Conservation (phyloP, 2,329 filamentous ascomycete genomes). For the Fonsecaea pedrosoi region DNA sequence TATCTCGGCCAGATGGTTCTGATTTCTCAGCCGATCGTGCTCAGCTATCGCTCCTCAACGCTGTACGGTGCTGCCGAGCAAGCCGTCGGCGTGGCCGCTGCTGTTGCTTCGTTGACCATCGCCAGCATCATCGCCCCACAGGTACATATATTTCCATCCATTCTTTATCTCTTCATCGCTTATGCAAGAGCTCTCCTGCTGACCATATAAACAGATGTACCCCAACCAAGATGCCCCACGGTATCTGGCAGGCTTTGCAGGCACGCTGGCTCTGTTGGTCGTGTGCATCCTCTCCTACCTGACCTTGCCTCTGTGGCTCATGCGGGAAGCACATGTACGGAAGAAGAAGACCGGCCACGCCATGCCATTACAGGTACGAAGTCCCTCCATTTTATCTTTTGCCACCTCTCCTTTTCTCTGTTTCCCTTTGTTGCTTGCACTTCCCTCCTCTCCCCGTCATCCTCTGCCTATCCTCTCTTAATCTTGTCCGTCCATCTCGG, state of each 20-base stretch:
- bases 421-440: no score
- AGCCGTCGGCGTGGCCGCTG: constrained; percentile 37
- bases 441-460: not conserved
- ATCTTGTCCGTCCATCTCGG: no score
- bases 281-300: constrained; percentile 25
- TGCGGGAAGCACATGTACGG: constrained; percentile 23
- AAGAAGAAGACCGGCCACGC: constrained; percentile 33
- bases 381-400: no score
- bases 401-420: no score
- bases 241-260: constrained; percentile 31
- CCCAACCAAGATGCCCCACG: constrained; percentile 21
- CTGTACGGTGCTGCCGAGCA: constrained; percentile 39
- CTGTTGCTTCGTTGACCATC: constrained; percentile 36
- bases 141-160: not conserved
- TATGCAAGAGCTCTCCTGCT: not conserved
- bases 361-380: constrained; percentile 4
- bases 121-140: constrained; percentile 36
- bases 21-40: constrained; percentile 31
- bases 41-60: constrained; percentile 28
- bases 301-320: constrained; percentile 29
- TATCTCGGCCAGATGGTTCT: constrained; percentile 36
- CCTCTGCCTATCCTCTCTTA: not conserved
- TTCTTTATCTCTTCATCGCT: not conserved
- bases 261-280: constrained; percentile 25
- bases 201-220: constrained; percentile 16